phyloP scores from a whole-genome alignment of 2,329 filamentous ascomycete genomes.

The Aspergillus oerlinghausenensis region DNA sequence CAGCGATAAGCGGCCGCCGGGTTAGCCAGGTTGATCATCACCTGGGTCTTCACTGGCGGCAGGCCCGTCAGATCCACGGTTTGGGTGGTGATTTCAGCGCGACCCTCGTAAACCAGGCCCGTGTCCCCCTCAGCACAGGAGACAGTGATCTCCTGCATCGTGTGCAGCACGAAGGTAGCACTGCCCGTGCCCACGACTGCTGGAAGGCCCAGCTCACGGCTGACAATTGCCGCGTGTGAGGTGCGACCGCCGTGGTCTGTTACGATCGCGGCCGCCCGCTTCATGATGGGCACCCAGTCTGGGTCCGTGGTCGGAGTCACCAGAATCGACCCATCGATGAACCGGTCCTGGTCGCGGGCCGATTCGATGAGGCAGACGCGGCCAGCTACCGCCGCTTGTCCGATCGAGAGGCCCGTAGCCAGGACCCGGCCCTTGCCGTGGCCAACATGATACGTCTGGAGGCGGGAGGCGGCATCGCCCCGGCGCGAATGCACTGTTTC shows the following conservation, averaged over 20 bases:
- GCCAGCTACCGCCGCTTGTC: slow-evolving; percentile 31
- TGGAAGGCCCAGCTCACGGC: slow-evolving; percentile 37
- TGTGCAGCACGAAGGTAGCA: slow-evolving; percentile 35
- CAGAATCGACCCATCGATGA: slow-evolving; percentile 32
- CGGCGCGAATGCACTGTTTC: slow-evolving; percentile 36
- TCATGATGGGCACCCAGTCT: slow-evolving; percentile 40
- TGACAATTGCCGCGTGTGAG: slow-evolving; percentile 41
- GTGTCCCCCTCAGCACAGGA: slow-evolving; percentile 37
- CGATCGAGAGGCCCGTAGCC: slow-evolving; percentile 29
- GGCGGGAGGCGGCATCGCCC: slow-evolving; percentile 17
- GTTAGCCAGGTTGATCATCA: slow-evolving; percentile 40
- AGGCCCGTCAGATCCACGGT: slow-evolving; percentile 26
- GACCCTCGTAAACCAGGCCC: slow-evolving; percentile 37
- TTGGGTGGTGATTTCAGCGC: slow-evolving; percentile 29
- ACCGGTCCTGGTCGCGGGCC: slow-evolving; percentile 28
- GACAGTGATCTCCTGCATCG: slow-evolving; percentile 35
- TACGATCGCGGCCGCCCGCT: slow-evolving; percentile 33
- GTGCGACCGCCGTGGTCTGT: slow-evolving; percentile 29
- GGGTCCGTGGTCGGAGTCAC: slow-evolving; percentile 36
- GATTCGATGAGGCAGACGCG: slow-evolving; percentile 30
- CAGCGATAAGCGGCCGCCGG: slow-evolving; percentile 37
- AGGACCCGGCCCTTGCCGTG: slow-evolving; percentile 25
- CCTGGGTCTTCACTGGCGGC: slow-evolving; percentile 21
- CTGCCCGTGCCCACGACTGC: slow-evolving; percentile 35
- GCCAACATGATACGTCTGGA: slow-evolving; percentile 32